Evolutionary conservation across 2,329 filamentous ascomycete species (phyloP).

Genomic region (Fonsecaea multimorphosa): DNA sequence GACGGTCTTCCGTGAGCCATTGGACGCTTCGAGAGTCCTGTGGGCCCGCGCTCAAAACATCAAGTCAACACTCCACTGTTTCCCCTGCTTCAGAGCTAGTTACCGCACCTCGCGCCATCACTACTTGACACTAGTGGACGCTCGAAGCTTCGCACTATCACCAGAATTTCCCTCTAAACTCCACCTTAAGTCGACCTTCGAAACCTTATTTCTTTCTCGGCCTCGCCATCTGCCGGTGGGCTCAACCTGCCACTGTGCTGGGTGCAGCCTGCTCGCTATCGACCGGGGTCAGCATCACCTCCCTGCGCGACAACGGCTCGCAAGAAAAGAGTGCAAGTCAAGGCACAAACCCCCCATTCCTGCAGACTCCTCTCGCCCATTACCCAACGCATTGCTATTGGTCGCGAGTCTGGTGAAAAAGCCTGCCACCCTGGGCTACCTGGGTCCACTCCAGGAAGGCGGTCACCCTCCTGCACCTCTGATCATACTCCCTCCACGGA

Average conservation of each 20-base stretch:
- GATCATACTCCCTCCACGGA: slow-evolving; percentile 31
- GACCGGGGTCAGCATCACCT: slow-evolving; percentile 20
- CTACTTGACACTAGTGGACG: slow-evolving; percentile 23
- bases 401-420: slow-evolving; percentile 18
- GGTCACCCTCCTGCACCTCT: slow-evolving; percentile 24
- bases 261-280: slow-evolving; percentile 18
- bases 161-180: slow-evolving; percentile 20
- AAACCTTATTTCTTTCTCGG: slow-evolving; percentile 28
- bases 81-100: slow-evolving; percentile 26
- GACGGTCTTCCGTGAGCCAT: slow-evolving; percentile 8
- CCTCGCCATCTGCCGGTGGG: slow-evolving; percentile 31
- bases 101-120: slow-evolving; percentile 30
- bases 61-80: slow-evolving; percentile 3
- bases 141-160: slow-evolving; percentile 29
- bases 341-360: slow-evolving; percentile 19
- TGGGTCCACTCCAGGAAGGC: slow-evolving; percentile 28
- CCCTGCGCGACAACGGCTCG: slow-evolving; percentile 11
- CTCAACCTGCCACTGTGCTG: slow-evolving; percentile 29
- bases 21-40: slow-evolving; percentile 14
- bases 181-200: slow-evolving; percentile 28
- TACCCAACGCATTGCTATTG: slow-evolving; percentile 23
- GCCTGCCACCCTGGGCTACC: slow-evolving; percentile 23
- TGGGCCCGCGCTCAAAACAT: slow-evolving; percentile 11
- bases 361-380: slow-evolving; percentile 26
- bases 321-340: slow-evolving; percentile 14